Evolutionary conservation across 495 filamentous ascomycete species (phyloP).

Genomic region (Mycothermus thermophilus): DNA sequence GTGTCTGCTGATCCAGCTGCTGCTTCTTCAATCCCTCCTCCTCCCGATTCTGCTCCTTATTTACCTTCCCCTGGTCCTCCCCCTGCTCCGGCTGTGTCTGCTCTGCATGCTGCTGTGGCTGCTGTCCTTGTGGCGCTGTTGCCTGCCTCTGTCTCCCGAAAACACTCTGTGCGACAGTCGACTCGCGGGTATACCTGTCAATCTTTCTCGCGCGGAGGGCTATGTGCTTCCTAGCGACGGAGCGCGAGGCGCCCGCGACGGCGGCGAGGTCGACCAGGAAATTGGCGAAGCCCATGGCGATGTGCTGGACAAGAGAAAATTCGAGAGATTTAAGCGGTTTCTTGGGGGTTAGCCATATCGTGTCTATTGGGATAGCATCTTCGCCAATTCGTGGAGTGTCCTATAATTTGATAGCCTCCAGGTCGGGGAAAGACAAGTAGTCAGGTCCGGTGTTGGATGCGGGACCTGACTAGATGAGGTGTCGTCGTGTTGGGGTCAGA

Average conservation of each 20-base stretch:
- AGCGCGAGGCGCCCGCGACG: constrained; percentile 61
- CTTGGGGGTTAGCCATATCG: too few species aligned
- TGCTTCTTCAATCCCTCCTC: neutral
- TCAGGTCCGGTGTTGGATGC: too few species aligned
- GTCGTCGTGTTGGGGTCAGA: neutral
- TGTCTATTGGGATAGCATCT: too few species aligned
- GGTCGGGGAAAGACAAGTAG: too few species aligned
- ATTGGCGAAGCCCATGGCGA: constrained; percentile 33
- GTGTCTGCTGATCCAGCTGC: neutral
- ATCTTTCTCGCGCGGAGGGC: constrained; percentile 63
- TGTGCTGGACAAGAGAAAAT: too few species aligned
- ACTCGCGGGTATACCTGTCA: constrained; percentile 63
- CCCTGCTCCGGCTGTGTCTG: neutral
- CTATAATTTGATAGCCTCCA: too few species aligned
- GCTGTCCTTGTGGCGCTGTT: neutral
- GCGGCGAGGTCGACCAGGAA: constrained; percentile 64
- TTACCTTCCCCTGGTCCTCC: neutral
- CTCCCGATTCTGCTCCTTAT: neutral
- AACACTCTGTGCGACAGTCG: constrained; percentile 55
- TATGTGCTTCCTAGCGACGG: constrained; percentile 67
- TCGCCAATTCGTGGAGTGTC: too few species aligned
- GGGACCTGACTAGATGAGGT: too few species aligned
- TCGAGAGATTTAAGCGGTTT: too few species aligned
- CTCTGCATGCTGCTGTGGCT: neutral
- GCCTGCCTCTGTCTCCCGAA: constrained; percentile 17